Conservation (phyloP, 768 basidiomycete genomes). For the Ramaria rubella region DNA sequence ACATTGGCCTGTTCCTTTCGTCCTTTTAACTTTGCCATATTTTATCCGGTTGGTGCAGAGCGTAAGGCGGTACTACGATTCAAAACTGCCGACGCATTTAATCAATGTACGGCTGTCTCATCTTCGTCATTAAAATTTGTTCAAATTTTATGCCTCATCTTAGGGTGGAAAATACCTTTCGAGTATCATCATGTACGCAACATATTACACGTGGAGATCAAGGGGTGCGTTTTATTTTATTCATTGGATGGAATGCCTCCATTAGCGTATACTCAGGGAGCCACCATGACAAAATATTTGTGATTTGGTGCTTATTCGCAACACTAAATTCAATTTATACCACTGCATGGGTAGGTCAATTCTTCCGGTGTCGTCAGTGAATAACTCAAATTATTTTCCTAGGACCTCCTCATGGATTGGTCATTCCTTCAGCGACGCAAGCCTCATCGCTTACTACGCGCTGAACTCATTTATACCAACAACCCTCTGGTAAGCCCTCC, state of each 20-base stretch:
- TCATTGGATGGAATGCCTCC: neutral
- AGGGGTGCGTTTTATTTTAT: conserved; percentile 33
- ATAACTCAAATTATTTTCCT: neutral
- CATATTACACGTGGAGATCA: conserved; percentile 77
- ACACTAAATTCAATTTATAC: conserved; percentile 64
- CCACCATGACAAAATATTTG: conserved; percentile 44
- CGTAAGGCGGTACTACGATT: conserved; percentile 80
- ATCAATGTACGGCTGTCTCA: conserved; percentile 59
- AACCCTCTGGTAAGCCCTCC: conserved; percentile 43
- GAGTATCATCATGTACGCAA: conserved; percentile 57
- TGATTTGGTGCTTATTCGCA: conserved; percentile 61
- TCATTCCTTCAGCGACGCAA: conserved; percentile 59
- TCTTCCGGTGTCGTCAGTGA: neutral
- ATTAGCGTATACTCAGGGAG: conserved; percentile 24
- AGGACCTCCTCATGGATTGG: conserved; percentile 94
- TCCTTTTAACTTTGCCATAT: conserved; percentile 61
- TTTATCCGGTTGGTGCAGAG: conserved; percentile 78
- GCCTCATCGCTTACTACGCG: conserved; percentile 56
- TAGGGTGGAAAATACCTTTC: conserved; percentile 81
- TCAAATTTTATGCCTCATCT: neutral
- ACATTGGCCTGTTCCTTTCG: conserved; percentile 58
- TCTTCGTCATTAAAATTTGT: neutral
- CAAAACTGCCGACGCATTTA: conserved; percentile 64
- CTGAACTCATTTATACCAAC: conserved; percentile 67
- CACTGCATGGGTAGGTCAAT: conserved; percentile 61